Percentiles rank a stretch among this genome's conserved stretches.
Conservation (phyloP, 2,329 filamentous ascomycete genomes). For the Penicillium psychrosexuale region DNA sequence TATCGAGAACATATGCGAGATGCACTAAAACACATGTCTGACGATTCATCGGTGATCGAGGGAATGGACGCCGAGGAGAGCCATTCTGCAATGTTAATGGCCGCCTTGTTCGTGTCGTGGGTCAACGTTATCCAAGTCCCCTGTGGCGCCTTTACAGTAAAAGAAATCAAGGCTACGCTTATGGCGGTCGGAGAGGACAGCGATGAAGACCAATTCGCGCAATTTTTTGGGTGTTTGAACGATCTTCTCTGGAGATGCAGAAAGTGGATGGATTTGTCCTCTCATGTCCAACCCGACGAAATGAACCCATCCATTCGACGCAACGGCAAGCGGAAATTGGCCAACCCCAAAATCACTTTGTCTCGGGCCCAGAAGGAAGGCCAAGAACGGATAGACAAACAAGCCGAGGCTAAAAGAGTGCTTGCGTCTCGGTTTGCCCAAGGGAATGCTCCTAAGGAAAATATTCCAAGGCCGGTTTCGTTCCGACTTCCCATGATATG, state of each 20-base stretch:
- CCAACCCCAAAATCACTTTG: neutral
- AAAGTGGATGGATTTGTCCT: neutral
- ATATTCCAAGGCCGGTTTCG: constrained; percentile 40
- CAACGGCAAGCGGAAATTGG: neutral
- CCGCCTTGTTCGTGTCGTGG: neutral
- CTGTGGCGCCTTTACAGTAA: neutral
- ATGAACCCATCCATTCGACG: neutral
- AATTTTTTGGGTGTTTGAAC: neutral
- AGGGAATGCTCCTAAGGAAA: no score
- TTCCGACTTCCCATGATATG: constrained; percentile 46
- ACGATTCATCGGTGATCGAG: neutral
- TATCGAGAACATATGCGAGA: neutral
- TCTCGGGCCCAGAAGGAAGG: constrained; percentile 50
- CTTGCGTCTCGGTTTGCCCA: no score
- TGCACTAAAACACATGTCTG: neutral
- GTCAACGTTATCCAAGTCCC: neutral
- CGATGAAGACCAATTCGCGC: neutral
- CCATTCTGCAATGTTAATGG: neutral
- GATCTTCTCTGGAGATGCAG: neutral
- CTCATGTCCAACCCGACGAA: neutral
- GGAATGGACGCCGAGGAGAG: neutral
- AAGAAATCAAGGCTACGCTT: neutral
- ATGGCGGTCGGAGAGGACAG: neutral
- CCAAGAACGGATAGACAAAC: constrained; percentile 53
- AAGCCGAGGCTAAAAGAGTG: constrained; percentile 43